Percentiles rank a stretch among this genome's conserved stretches.
Evolutionary conservation across 768 basidiomycete species (phyloP).

Genomic region (Crucibulum laeve): DNA sequence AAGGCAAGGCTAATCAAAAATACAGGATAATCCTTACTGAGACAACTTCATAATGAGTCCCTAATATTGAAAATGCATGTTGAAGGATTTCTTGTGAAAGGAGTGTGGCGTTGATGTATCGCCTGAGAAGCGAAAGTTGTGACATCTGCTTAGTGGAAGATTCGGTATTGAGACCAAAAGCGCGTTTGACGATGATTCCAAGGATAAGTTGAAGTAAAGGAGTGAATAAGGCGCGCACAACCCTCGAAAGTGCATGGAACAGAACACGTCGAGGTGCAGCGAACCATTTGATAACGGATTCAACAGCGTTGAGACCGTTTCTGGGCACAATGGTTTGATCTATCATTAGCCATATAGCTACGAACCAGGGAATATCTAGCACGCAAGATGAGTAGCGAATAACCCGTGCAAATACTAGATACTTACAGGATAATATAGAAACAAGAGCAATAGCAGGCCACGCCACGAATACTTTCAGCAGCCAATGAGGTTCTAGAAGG

Average conservation of each 20-base stretch:
- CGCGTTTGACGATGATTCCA: conserved; percentile 36
- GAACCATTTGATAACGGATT: conserved; percentile 40
- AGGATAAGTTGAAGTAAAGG: conserved; percentile 33
- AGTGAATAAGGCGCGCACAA: conserved; percentile 29
- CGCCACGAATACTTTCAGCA: conserved; percentile 30
- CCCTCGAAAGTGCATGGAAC: conserved; percentile 34
- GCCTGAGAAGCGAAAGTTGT: conserved; percentile 14
- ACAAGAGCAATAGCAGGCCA: conserved; percentile 34
- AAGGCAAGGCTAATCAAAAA: neutral
- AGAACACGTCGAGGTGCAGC: conserved; percentile 31
- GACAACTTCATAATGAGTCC: conserved; percentile 40
- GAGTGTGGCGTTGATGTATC: conserved; percentile 32
- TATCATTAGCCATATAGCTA: conserved; percentile 34
- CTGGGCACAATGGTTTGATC: conserved; percentile 21
- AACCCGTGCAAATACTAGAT: neutral
- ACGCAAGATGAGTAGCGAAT: neutral
- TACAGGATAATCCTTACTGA: conserved; percentile 23
- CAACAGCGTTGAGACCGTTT: conserved; percentile 25
- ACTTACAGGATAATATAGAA: conserved; percentile 27
- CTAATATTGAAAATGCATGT: conserved; percentile 36
- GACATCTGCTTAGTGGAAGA: conserved; percentile 5
- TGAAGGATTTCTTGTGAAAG: conserved; percentile 32
- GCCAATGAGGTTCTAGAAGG: conserved; percentile 22
- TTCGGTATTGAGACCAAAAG: conserved; percentile 33
- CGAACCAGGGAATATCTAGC: conserved; percentile 39